Base-by-base conservation (phyloP, 2,329 filamentous ascomycete species). In the Penicillium hesseltinei region DNA sequence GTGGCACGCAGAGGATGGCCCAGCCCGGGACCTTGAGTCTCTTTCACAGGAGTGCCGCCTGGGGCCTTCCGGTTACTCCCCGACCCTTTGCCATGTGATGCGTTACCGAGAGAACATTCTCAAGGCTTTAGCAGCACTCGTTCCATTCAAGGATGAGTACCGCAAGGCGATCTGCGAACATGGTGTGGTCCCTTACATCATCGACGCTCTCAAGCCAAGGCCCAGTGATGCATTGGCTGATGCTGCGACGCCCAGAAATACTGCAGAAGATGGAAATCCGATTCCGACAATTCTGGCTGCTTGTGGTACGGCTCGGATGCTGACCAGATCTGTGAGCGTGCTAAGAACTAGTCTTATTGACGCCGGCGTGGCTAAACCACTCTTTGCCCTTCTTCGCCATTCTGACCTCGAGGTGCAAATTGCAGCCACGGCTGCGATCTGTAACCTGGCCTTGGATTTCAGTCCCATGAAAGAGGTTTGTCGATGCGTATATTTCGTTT, bases 381-480 rank as follows among this genome's bases (percentile, higher is more conserved):
- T 96, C 8, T 88, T 92, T 64, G 80, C 81, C 31, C 84, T 97
- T 45, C 80, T 97, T 62, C 85, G 82, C 56, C 89, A 94, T 72
- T 81, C 82, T 7, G 85, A 94, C 64, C 77, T 91, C 33, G 87
- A 93, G 51, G 87, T 97, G 5, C 89, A 92, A 70, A 88, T 94
- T 69, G 91, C 92, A 48, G 91, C 93, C 6, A 95, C 91, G 0
- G 88, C 89, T 36, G 88, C 89, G 7, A 84, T 95, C 39, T 91
- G 88, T 66, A 99, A 99, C 72, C 76, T 99, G 48, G 84, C 96
- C 6, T 81, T 92, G 46, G 91, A 96, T 61, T 90, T 95, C 66
- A 97, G 92, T 69, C 92, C 94, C 0, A 92, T 97, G 85, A 88
- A 91, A 73, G 87, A 91, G 72, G 91, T 93, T 73, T 79, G 87